A percentile compares a stretch with the other conserved stretches of the same genome.
phyloP scores from a whole-genome alignment of 2,329 filamentous ascomycete species.

The Aspergillus uvarum region DNA sequence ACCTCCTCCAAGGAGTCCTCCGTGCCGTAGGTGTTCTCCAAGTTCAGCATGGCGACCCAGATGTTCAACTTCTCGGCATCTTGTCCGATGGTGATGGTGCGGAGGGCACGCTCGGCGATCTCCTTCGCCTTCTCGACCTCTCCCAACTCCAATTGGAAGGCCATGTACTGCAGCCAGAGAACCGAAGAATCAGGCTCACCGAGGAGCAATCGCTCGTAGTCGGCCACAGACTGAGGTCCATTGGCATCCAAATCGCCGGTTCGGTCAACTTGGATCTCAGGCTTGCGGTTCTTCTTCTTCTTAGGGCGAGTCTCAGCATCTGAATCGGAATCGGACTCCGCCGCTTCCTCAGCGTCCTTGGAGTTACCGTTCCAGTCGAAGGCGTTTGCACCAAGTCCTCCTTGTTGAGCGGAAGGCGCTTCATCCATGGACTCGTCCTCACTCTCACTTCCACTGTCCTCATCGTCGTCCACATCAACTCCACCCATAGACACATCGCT shows the following conservation, averaged over 20 bases:
- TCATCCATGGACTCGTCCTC: slow-evolving; percentile 46
- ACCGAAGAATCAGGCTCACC: slow-evolving; percentile 90
- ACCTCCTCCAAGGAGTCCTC: slow-evolving; percentile 79
- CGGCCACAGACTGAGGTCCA: slow-evolving; percentile 83
- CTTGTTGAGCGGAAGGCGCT: slow-evolving; percentile 38
- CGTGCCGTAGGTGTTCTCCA: slow-evolving; percentile 86
- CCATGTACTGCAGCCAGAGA: slow-evolving; percentile 97
- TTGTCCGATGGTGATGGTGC: slow-evolving; percentile 86
- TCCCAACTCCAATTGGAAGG: slow-evolving; percentile 91
- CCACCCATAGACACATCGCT: slow-evolving; percentile 42
- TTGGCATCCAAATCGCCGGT: slow-evolving; percentile 89
- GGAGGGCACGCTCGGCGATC: slow-evolving; percentile 84
- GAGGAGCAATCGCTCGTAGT: slow-evolving; percentile 90
- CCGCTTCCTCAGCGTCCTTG: slow-evolving; percentile 51
- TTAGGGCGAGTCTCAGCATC: slow-evolving; percentile 51
- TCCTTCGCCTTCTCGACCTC: slow-evolving; percentile 86
- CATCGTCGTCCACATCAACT: slow-evolving; percentile 47
- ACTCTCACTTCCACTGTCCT: slow-evolving; percentile 43
- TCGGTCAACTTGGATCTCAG: slow-evolving; percentile 78
- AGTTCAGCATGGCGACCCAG: slow-evolving; percentile 91
- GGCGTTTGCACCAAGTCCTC: slow-evolving; percentile 68
- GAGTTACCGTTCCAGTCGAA: slow-evolving; percentile 83
- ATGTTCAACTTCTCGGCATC: slow-evolving; percentile 92
- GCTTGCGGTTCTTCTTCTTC: slow-evolving; percentile 73
- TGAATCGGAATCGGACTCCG: slow-evolving; percentile 53